Percentiles rank a stretch among this genome's conserved stretches.
Evolutionary conservation across 345 rosid species (phyloP).

Genomic region (Mercurialis annua): DNA sequence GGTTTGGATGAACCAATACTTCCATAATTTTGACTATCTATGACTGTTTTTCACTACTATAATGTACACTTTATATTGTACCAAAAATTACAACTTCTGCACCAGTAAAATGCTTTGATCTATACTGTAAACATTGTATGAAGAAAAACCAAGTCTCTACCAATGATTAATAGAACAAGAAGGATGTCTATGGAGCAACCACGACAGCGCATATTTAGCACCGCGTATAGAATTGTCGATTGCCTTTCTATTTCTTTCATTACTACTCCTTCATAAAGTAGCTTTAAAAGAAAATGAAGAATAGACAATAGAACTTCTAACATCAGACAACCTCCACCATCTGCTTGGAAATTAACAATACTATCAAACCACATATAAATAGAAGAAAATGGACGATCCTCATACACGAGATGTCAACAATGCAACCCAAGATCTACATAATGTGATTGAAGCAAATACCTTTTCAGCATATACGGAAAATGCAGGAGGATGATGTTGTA

Average conservation of each 20-base stretch:
- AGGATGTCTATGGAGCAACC: conserved; percentile 1
- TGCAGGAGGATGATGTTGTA: conserved; percentile 58
- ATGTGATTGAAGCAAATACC: conserved; percentile 37
- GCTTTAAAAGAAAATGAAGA: neutral
- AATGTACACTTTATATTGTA: neutral
- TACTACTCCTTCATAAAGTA: neutral
- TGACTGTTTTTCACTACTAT: neutral
- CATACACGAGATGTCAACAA: neutral
- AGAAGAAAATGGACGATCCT: neutral
- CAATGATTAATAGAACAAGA: neutral
- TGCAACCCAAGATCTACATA: neutral
- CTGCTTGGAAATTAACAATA: neutral
- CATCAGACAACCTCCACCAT: neutral
- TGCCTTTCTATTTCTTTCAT: neutral
- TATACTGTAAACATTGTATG: neutral
- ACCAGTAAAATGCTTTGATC: neutral
- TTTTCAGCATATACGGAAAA: conserved; percentile 68
- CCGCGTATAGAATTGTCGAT: neutral
- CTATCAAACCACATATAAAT: neutral
- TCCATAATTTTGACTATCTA: neutral
- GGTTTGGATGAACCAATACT: neutral
- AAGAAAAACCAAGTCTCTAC: neutral
- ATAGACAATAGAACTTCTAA: neutral
- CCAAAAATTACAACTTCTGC: neutral
- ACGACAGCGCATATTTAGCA: neutral